These are phyloP conservation scores for Eimeria falciformis DNA, from an alignment of 169 alveolate species.

Conservation along the genomic window DNA sequence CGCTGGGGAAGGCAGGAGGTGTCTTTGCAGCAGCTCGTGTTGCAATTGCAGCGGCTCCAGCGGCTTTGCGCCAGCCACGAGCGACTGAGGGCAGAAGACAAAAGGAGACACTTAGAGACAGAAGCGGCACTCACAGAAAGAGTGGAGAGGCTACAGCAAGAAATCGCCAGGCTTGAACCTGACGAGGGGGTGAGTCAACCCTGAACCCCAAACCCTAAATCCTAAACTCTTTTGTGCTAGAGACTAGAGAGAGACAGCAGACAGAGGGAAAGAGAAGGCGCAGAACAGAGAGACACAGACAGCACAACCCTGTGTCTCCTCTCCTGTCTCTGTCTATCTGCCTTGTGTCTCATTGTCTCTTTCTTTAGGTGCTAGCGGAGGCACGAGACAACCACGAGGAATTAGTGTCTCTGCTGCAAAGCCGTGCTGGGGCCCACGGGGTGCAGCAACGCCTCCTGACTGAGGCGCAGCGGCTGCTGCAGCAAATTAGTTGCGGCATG, in stretches of 20 bases:
- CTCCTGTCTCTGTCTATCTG: background rate
- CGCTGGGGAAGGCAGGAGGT: background rate
- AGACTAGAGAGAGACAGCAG: background rate
- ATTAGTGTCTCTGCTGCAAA: background rate
- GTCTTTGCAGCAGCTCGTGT: background rate
- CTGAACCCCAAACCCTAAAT: too few relatives aligned
- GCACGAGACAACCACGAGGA: background rate
- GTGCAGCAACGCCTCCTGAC: background rate
- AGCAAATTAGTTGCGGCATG: background rate
- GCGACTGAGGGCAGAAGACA: conserved; percentile 1
- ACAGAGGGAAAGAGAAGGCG: background rate
- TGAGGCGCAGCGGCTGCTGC: conserved; percentile 17
- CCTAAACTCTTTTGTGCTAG: background rate
- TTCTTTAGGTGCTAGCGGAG: background rate
- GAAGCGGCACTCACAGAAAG: background rate
- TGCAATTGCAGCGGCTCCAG: background rate
- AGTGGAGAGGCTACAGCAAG: background rate
- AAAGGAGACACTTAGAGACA: background rate
- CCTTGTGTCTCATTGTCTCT: background rate
- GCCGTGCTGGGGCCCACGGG: background rate
- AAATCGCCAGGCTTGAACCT: background rate
- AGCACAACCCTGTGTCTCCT: background rate
- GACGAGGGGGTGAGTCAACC: background rate
- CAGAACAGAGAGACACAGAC: background rate
- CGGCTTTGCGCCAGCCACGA: background rate